Evolutionary conservation across 108 stramenopile species (phyloP).

Genomic region (Cylindrotheca fusiformis): DNA sequence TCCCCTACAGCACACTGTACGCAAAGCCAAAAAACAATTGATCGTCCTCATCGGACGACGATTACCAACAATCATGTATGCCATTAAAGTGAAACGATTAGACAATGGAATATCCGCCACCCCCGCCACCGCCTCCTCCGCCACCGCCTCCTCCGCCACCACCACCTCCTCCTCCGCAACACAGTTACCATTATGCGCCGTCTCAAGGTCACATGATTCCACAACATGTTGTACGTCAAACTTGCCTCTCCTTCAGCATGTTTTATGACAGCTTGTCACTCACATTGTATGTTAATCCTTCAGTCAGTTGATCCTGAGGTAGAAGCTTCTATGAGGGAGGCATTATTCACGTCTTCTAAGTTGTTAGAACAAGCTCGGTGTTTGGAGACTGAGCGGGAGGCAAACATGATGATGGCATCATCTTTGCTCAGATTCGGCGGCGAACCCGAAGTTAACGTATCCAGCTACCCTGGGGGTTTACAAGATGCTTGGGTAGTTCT

Average conservation of each 20-base stretch:
- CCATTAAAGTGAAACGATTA: no score
- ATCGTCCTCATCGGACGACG: no score
- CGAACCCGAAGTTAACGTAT: conserved; percentile 21
- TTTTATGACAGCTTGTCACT: background rate
- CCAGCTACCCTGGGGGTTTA: conserved; percentile 58
- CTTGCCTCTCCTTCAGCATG: background rate
- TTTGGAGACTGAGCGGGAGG: conserved; percentile 66
- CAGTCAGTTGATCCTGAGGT: conserved; percentile 18
- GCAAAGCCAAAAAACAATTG: no score
- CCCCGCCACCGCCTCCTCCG: conserved; percentile 29
- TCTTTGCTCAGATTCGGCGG: conserved; percentile 36
- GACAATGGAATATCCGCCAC: background rate
- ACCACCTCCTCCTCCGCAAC: conserved; percentile 20
- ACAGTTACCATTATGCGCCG: conserved; percentile 6
- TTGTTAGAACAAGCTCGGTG: conserved; percentile 62
- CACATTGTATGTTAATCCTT: background rate
- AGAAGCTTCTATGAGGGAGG: conserved; percentile 22
- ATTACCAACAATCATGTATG: no score
- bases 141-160: conserved; percentile 48
- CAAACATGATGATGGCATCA: conserved; percentile 53
- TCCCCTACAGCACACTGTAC: no score
- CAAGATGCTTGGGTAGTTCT: conserved; percentile 66
- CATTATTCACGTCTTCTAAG: conserved; percentile 19
- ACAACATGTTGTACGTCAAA: background rate
- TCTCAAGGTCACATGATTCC: no score